A percentile compares a stretch with the other conserved stretches of the same genome.
These are phyloP conservation scores for Dothistroma septosporum DNA, from an alignment of 2,329 filamentous ascomycete species.

Conservation along the genomic window DNA sequence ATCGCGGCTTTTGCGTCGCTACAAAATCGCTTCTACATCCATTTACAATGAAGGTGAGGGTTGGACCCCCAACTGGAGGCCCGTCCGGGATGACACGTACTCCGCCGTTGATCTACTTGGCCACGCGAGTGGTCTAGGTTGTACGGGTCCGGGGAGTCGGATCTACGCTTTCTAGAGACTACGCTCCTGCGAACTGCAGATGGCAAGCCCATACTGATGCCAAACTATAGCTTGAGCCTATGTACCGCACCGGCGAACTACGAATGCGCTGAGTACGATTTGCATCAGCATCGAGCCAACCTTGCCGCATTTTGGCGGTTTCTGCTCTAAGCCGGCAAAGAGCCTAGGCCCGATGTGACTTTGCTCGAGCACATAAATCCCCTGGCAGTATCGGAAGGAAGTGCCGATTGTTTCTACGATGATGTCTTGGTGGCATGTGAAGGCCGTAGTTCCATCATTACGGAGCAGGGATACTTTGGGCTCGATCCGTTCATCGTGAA, in stretches of 20 bases:
- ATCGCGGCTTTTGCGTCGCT: background rate
- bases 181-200: background rate
- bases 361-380: background rate
- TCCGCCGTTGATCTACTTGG: background rate
- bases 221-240: background rate
- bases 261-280: background rate
- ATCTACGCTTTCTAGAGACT: background rate
- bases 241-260: background rate
- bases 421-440: background rate
- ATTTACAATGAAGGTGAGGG: background rate
- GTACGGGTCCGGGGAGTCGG: background rate
- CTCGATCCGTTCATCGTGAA: background rate
- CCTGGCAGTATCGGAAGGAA: background rate
- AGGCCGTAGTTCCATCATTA: background rate
- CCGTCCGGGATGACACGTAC: background rate
- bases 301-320: background rate
- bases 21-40: background rate
- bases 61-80: background rate
- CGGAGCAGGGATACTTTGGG: background rate
- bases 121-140: background rate
- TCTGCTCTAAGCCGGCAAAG: background rate
- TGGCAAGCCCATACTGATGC: background rate
- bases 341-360: background rate
- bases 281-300: background rate
- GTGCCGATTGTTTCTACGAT: background rate